Conservation (phyloP, 2,329 filamentous ascomycete species). For the Claviceps arundinis region DNA sequence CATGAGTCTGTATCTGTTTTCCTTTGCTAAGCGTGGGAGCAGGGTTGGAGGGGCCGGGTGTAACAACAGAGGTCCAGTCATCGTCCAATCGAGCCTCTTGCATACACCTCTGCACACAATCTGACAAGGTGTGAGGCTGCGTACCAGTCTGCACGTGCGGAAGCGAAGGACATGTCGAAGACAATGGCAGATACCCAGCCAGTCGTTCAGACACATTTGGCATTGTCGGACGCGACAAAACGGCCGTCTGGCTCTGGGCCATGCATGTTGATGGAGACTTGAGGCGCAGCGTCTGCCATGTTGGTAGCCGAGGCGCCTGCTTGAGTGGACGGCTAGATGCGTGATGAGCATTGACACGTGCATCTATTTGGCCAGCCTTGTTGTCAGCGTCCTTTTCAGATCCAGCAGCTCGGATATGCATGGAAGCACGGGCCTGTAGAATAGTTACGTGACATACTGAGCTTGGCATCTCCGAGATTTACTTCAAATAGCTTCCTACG, state of each 20-base stretch:
- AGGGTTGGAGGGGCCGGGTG: background rate
- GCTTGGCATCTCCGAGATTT: background rate
- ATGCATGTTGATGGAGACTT: slow-evolving; percentile 4
- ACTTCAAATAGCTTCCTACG: slow-evolving; percentile 13
- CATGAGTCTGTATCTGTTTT: background rate
- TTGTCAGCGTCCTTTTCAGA: background rate
- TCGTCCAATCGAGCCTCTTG: background rate
- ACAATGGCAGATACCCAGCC: slow-evolving; percentile 5
- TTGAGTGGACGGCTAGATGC: background rate
- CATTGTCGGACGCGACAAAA: slow-evolving; percentile 3
- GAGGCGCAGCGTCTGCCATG: background rate
- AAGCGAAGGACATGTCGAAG: slow-evolving; percentile 6
- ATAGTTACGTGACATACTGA: background rate
- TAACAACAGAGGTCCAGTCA: background rate
- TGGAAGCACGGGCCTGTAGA: background rate
- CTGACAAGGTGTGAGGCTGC: slow-evolving; percentile 1
- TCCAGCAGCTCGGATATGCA: background rate
- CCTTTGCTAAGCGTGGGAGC: background rate
- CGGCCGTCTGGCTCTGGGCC: slow-evolving; percentile 4
- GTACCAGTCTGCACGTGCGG: background rate
- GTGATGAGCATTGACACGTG: background rate
- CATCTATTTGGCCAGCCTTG: background rate
- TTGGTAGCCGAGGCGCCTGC: background rate
- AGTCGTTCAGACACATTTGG: slow-evolving; percentile 2
- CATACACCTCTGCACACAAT: background rate